Percentiles rank a stretch among this genome's conserved stretches.
These are phyloP conservation scores for Chlorencoelia australis DNA, from an alignment of 2,329 filamentous ascomycete genomes.

Conservation along the genomic window DNA sequence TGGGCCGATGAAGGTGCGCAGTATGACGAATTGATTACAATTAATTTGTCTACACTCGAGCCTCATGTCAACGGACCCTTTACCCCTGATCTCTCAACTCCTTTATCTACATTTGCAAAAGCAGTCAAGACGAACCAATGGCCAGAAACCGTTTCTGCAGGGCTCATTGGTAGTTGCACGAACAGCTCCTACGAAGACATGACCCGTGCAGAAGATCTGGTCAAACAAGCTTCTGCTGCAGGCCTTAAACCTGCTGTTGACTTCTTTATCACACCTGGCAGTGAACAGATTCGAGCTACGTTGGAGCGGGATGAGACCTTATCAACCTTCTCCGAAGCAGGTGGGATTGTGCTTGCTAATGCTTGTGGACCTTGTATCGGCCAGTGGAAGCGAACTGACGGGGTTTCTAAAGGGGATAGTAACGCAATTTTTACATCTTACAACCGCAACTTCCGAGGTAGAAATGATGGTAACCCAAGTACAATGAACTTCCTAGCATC, in stretches of 20 bases:
- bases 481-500: slow-evolving; percentile 99
- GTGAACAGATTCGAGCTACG: slow-evolving; percentile 92
- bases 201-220: slow-evolving; percentile 86
- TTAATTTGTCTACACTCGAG: slow-evolving; percentile 82
- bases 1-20: slow-evolving; percentile 69
- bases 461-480: slow-evolving; percentile 90
- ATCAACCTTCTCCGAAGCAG: slow-evolving; percentile 73
- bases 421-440: slow-evolving; percentile 97
- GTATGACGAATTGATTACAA: slow-evolving; percentile 85
- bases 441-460: slow-evolving; percentile 95
- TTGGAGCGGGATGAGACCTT: slow-evolving; percentile 83
- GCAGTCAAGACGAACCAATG: slow-evolving; percentile 76
- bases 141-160: slow-evolving; percentile 85
- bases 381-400: slow-evolving; percentile 90
- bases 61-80: slow-evolving; percentile 96
- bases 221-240: slow-evolving; percentile 83
- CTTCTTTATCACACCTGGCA: slow-evolving; percentile 94
- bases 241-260: slow-evolving; percentile 81
- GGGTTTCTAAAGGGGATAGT: slow-evolving; percentile 68
- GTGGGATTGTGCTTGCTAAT: slow-evolving; percentile 84
- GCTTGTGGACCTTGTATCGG: slow-evolving; percentile 84
- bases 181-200: slow-evolving; percentile 99
- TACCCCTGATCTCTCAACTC: slow-evolving; percentile 89
- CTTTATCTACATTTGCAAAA: slow-evolving; percentile 80
- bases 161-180: slow-evolving; percentile 94